Conservation (phyloP, 176 grass and related monocot genomes). For the Juncus effusus region DNA sequence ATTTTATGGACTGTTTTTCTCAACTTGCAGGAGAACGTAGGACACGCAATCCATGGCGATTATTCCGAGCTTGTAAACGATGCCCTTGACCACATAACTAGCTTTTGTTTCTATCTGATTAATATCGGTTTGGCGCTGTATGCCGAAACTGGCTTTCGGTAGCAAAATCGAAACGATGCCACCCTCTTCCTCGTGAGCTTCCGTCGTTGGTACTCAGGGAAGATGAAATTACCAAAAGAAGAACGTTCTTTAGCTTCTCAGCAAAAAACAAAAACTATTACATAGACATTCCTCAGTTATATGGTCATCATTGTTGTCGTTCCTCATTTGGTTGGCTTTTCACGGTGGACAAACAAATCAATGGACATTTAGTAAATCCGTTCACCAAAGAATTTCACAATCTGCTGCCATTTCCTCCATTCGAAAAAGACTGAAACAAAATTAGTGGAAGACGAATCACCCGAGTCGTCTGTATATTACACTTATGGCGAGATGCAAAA, state of each 20-base stretch:
- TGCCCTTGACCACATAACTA: background rate
- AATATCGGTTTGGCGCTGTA: conserved; percentile 4
- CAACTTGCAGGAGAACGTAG: too few relatives aligned
- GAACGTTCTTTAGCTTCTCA: background rate
- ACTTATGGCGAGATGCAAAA: background rate
- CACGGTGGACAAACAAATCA: background rate
- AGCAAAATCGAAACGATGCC: background rate
- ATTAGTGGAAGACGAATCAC: too few relatives aligned
- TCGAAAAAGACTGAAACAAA: background rate
- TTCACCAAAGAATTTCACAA: conserved; percentile 3
- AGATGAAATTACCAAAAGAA: background rate
- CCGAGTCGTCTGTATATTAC: too few relatives aligned
- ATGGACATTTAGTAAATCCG: conserved; percentile 12
- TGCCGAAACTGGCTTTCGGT: background rate
- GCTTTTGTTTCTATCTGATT: conserved; percentile 3
- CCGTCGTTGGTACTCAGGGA: conserved; percentile 12
- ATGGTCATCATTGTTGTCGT: background rate
- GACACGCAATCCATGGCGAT: background rate
- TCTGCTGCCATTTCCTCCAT: conserved; percentile 5
- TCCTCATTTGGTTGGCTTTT: conserved; percentile 12
- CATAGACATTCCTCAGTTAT: background rate
- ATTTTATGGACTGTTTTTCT: too few relatives aligned
- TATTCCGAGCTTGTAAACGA: conserved; percentile 1
- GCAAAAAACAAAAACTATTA: background rate
- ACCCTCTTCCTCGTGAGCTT: background rate